Conservation (phyloP, 2,329 filamentous ascomycete genomes). For the Calonectria fujianensis region DNA sequence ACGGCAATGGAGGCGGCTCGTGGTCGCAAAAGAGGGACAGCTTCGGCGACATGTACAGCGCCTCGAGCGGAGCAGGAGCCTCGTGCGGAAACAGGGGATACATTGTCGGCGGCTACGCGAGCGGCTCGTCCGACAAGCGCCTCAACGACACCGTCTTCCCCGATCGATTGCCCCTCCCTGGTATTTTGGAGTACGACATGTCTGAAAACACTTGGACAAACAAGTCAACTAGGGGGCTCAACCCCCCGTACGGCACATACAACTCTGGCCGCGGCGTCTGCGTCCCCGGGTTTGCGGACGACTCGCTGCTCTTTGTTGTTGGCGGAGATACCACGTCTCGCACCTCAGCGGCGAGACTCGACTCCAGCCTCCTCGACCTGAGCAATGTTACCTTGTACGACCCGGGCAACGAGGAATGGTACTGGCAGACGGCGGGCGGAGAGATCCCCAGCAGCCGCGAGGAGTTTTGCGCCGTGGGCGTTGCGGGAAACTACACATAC, state of each 20-base stretch:
- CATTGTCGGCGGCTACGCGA: conserved; percentile 29
- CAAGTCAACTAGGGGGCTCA: conserved; percentile 14
- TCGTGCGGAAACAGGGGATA: conserved; percentile 14
- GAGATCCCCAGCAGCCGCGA: conserved; percentile 17
- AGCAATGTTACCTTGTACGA: conserved; percentile 27
- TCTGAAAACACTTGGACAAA: conserved; percentile 19
- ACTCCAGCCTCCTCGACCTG: conserved; percentile 22
- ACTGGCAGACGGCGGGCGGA: conserved; percentile 24
- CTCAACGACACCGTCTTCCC: conserved; percentile 30
- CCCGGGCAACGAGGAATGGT: neutral
- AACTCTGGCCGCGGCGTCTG: conserved; percentile 27
- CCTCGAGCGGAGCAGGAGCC: conserved; percentile 1
- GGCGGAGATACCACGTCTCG: conserved; percentile 19
- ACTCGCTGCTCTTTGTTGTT: conserved; percentile 14
- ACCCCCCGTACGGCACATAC: conserved; percentile 20
- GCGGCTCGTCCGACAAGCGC: conserved; percentile 22
- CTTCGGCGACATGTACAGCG: conserved; percentile 30
- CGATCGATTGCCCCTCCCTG: conserved; percentile 16
- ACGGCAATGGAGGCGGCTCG: conserved; percentile 3
- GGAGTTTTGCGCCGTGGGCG: conserved; percentile 27
- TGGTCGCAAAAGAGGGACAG: conserved; percentile 25
- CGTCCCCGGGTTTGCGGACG: neutral
- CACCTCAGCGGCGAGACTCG: conserved; percentile 10
- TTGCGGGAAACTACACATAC: conserved; percentile 12
- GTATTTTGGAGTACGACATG: conserved; percentile 29